Percentiles rank a stretch among this genome's conserved stretches.
These are phyloP conservation scores for Corylus heterophylla DNA, from an alignment of 306 rosid genomes.

Conservation along the genomic window DNA sequence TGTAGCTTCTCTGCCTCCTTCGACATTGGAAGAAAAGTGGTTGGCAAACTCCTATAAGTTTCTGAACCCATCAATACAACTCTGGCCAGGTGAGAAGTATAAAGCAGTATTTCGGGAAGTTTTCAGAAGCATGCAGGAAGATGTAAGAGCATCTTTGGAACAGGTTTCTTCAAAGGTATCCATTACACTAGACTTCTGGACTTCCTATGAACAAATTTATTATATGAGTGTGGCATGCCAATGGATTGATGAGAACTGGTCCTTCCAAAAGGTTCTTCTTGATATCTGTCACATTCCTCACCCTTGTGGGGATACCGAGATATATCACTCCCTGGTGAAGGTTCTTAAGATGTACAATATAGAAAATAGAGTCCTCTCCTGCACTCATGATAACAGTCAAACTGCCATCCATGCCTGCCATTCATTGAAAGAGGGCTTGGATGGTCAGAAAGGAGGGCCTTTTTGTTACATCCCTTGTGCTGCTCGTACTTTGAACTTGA, in stretches of 20 bases:
- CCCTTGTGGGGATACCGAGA: conserved; percentile 76
- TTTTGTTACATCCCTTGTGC: conserved; percentile 94
- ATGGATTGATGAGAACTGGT: conserved; percentile 93
- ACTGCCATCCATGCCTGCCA: conserved; percentile 73
- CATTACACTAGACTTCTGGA: conserved; percentile 88
- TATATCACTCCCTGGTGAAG: conserved; percentile 61
- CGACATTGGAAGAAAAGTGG: conserved; percentile 87
- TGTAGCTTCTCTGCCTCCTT: conserved; percentile 79
- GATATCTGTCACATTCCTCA: conserved; percentile 81
- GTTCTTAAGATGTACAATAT: conserved; percentile 79
- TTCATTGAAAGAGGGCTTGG: conserved; percentile 70
- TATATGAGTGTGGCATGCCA: conserved; percentile 90
- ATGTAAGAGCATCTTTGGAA: conserved; percentile 66
- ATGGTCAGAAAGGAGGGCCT: conserved; percentile 73
- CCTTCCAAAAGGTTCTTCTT: conserved; percentile 80
- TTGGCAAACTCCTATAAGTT: conserved; percentile 79
- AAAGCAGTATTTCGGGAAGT: conserved; percentile 69
- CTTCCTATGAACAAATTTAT: conserved; percentile 73
- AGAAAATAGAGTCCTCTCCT: conserved; percentile 78
- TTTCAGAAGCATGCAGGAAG: conserved; percentile 84
- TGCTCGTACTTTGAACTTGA: conserved; percentile 77
- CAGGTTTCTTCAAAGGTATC: conserved; percentile 80
- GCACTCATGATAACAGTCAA: conserved; percentile 87
- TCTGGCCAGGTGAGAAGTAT: conserved; percentile 80
- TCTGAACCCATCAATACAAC: conserved; percentile 76